Conservation (phyloP, 179 eudicot species). For the Beta lomatogona region DNA sequence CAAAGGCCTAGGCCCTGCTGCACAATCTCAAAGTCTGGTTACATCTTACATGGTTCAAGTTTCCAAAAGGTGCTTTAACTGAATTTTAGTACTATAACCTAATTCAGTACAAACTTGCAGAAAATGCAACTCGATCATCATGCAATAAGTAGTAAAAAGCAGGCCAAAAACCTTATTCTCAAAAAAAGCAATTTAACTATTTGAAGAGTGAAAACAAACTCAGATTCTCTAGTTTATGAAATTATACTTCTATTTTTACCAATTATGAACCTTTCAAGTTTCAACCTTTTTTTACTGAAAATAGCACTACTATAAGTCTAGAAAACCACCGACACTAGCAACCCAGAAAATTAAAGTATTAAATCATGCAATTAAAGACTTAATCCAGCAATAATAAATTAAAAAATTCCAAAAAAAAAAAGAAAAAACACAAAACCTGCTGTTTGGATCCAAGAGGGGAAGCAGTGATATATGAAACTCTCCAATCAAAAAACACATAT, state of each 20-base stretch:
- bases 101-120: background rate
- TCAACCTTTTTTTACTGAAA: too few relatives aligned
- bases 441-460: constrained; percentile 75
- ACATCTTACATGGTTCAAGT: constrained; percentile 5
- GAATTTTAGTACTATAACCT: background rate
- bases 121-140: constrained; percentile 4
- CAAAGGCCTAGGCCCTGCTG: background rate
- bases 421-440: constrained; percentile 46
- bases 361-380: background rate
- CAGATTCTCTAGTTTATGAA: background rate
- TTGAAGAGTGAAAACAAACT: background rate
- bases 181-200: background rate
- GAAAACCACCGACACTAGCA: background rate
- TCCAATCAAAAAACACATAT: constrained; percentile 75
- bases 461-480: constrained; percentile 63
- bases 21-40: background rate
- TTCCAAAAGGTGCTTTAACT: background rate
- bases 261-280: background rate
- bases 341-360: background rate
- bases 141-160: background rate
- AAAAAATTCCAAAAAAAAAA: background rate
- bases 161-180: background rate
- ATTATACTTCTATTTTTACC: background rate
- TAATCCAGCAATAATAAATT: too few relatives aligned
- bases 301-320: background rate